These are phyloP conservation scores for Isochrysis galbana DNA, from an alignment of 78 protist species.

Conservation along the genomic window DNA sequence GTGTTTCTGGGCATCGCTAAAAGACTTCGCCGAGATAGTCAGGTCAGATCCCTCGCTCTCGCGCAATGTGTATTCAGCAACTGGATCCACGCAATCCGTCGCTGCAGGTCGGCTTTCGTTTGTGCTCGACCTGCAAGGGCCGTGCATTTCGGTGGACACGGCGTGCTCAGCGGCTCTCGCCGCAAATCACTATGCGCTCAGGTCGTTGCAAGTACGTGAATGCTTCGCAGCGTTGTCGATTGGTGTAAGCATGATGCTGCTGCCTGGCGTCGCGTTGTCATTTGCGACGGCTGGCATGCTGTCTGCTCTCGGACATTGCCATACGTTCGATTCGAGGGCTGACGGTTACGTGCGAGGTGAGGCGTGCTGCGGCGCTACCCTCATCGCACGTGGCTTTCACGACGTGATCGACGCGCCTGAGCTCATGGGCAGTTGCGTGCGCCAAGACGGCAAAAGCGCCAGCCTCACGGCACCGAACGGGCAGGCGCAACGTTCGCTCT, in stretches of 20 bases:
- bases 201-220: background rate
- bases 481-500: constrained; percentile 47
- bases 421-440: too few species aligned
- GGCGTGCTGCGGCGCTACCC: background rate
- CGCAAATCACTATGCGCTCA: constrained; percentile 56
- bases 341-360: constrained; percentile 82
- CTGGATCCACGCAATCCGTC: background rate
- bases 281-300: constrained; percentile 61
- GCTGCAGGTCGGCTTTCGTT: constrained; percentile 64
- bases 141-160: too few species aligned
- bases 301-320: constrained; percentile 61
- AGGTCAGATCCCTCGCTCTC: background rate
- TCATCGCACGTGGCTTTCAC: constrained; percentile 60
- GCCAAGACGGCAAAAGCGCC: too few species aligned
- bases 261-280: background rate
- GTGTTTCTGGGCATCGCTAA: background rate
- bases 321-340: constrained; percentile 69
- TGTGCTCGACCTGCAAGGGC: too few species aligned
- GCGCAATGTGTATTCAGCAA: background rate
- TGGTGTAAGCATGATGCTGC: background rate
- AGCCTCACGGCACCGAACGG: too few species aligned
- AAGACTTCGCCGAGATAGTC: background rate
- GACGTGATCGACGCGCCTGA: too few species aligned
- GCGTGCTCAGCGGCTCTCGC: too few species aligned
- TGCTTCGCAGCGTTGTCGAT: background rate